A percentile compares a stretch with the other conserved stretches of the same genome.
phyloP scores from a whole-genome alignment of 2,329 filamentous ascomycete species.

The Dactylellina sp. region DNA sequence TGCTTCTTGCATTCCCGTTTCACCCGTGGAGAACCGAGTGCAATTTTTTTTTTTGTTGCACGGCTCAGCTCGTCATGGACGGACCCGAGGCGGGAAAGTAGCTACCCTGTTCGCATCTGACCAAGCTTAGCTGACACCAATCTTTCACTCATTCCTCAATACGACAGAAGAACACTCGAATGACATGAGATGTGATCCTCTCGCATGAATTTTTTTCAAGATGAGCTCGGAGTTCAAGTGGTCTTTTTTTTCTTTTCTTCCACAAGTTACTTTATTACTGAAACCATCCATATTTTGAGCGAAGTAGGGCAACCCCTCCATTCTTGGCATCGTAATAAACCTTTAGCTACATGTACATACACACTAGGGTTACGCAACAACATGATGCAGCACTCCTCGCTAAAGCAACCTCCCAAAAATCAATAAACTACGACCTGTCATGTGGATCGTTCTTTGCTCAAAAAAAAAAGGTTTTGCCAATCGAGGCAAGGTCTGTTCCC shows the following conservation, averaged over 20 bases:
- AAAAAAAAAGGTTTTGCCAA: constrained; percentile 23
- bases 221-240: constrained; percentile 31
- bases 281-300: constrained; percentile 24
- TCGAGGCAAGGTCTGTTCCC: constrained; percentile 24
- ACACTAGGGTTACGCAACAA: constrained; percentile 51
- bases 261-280: constrained; percentile 28
- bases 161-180: not conserved
- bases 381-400: constrained; percentile 31
- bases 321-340: constrained; percentile 33
- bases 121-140: constrained; percentile 20
- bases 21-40: constrained; percentile 52
- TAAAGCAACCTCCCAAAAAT: constrained; percentile 33
- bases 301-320: constrained; percentile 21
- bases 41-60: constrained; percentile 9
- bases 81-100: constrained; percentile 12
- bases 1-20: constrained; percentile 57
- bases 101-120: constrained; percentile 28
- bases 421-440: constrained; percentile 33
- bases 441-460: constrained; percentile 32
- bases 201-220: not conserved
- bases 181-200: not conserved
- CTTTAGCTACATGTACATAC: constrained; percentile 15
- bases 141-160: constrained; percentile 18
- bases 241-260: constrained; percentile 15
- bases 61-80: constrained; percentile 40